Base-by-base conservation (phyloP, 805 yeast genomes). In the Metschnikowia picachoensis region DNA sequence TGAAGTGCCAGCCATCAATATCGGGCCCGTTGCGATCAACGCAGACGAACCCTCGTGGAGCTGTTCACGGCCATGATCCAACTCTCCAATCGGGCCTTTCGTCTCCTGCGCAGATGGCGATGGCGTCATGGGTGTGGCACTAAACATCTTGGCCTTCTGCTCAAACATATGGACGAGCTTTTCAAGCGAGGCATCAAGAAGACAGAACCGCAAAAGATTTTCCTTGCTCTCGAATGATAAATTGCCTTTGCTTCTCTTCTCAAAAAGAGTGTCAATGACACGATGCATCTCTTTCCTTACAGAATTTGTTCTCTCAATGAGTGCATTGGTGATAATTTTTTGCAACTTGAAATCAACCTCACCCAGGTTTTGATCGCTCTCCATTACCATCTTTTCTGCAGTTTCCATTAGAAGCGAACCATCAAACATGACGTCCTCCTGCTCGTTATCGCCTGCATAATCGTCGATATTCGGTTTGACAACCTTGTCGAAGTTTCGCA, bases 321-420 rank as follows among this genome's bases (percentile, higher is more conserved):
- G 64, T 0, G 83, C 80, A 51, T 72, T 70, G 30, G 75, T 67
- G 46, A 79, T 71, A 41, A 77, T 69, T 41, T 63, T 66, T 49
- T 76, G 76, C 16, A 72, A 57, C 47, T 70, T 68, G 28, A 60
- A 50, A 43, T 73, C 74, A 30, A 65, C 72, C 35, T 59, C 53
- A 15, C 56, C 52, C 1, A 46, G 49, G 11, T 37, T 39, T 45
- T 46, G 55, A 37, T 46, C 58, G 25, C 52, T 47, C 34, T 60
- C 65, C 32, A 72, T 78, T 44, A 86, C 63, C 44, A 86, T 63
- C 48, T 79, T 78, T 50, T 82, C 89, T 0, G 91, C 92, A 2
- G 88, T 78, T 60, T 83, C 84, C 57, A 88, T 82, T 40, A 86
- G 71, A 46, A 86, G 67, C 0, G 89, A 77, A 6, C 92, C 94